Conservation (phyloP, 805 yeast species). For the Yamadazyma kitorensis region DNA sequence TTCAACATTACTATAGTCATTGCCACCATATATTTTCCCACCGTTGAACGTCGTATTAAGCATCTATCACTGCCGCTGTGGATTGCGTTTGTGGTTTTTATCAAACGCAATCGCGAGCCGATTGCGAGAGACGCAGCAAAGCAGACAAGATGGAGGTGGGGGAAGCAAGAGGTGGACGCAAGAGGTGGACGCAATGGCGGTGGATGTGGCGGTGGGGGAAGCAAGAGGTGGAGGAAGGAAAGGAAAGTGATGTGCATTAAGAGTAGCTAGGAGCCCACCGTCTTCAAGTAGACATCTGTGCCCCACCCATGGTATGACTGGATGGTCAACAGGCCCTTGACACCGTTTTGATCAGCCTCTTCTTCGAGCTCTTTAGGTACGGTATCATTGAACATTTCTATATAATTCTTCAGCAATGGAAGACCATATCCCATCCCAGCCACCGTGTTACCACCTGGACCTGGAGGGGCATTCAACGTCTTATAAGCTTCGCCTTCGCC, state of each 20-base stretch:
- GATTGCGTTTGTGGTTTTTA: too few relatives aligned
- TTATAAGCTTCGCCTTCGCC: conserved; percentile 58
- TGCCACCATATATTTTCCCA: too few relatives aligned
- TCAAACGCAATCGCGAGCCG: too few relatives aligned
- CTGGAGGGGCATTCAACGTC: conserved; percentile 69
- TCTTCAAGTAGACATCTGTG: conserved; percentile 42
- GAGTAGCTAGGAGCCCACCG: conserved; percentile 22
- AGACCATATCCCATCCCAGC: conserved; percentile 98
- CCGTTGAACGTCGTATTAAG: too few relatives aligned
- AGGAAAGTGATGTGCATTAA: not conserved
- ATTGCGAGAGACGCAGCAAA: not conserved
- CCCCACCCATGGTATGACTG: conserved; percentile 46
- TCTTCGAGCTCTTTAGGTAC: conserved; percentile 10
- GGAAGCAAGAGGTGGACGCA: not conserved
- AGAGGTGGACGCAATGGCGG: not conserved
- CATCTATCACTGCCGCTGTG: too few relatives aligned
- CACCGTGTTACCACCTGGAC: conserved; percentile 62
- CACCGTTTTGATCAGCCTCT: conserved; percentile 7
- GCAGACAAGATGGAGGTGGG: not conserved
- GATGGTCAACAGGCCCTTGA: conserved; percentile 39
- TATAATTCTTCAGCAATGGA: conserved; percentile 63
- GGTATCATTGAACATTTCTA: conserved; percentile 41
- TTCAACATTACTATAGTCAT: too few relatives aligned
- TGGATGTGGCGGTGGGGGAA: not conserved
- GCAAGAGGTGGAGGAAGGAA: not conserved